These are phyloP conservation scores for Epichloe aotearoae DNA, from an alignment of 2,329 filamentous ascomycete genomes.

Conservation along the genomic window DNA sequence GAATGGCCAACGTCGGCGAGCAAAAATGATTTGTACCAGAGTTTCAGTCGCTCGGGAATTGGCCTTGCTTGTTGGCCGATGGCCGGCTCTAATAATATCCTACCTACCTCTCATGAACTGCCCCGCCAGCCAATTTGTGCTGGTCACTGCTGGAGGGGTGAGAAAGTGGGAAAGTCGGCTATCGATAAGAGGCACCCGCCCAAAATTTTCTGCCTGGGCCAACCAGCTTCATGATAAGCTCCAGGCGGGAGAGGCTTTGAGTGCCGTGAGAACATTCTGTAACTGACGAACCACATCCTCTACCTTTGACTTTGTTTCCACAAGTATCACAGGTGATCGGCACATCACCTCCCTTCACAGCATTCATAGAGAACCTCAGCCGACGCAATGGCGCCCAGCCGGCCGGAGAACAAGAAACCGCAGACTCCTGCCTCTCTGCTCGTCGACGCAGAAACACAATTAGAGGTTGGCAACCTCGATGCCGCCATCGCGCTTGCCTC, in stretches of 20 bases:
- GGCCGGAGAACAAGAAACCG: constrained; percentile 24
- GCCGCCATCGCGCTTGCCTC: constrained; percentile 27
- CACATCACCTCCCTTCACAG: background rate
- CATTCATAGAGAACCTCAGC: background rate
- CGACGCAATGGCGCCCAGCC: constrained; percentile 27
- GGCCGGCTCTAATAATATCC: background rate
- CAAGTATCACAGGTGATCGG: background rate
- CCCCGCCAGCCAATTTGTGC: constrained; percentile 1
- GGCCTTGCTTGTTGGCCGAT: background rate
- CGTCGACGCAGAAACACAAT: constrained; percentile 27
- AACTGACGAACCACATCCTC: background rate
- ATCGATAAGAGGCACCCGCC: constrained; percentile 5
- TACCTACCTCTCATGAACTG: background rate
- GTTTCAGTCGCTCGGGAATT: background rate
- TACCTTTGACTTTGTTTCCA: background rate
- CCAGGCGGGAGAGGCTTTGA: background rate
- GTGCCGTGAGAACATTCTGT: background rate
- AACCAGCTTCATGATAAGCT: background rate
- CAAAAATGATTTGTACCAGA: background rate
- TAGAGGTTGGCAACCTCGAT: constrained; percentile 29
- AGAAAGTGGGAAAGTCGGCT: background rate
- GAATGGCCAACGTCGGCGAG: background rate
- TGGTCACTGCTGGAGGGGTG: background rate
- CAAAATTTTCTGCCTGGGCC: constrained; percentile 2
- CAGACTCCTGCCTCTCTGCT: constrained; percentile 18